These are phyloP conservation scores for Protomyces lactucae-debilis DNA, from an alignment of 1,139 yeast species.

Conservation along the genomic window DNA sequence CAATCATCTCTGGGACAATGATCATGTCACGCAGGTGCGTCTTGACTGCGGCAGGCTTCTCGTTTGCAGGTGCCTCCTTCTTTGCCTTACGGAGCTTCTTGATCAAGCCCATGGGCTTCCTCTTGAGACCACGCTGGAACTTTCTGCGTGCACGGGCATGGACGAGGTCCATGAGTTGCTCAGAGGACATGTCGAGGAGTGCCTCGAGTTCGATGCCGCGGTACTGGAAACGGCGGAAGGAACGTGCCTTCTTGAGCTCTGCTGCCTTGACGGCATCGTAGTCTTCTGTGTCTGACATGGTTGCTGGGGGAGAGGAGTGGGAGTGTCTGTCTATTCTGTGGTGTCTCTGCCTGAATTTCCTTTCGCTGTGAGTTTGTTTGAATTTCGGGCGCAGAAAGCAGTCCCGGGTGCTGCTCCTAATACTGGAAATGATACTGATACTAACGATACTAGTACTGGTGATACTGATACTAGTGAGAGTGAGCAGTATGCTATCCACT, in stretches of 20 bases:
- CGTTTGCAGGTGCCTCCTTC: slow-evolving; percentile 85
- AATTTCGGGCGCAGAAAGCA: background rate
- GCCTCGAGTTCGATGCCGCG: slow-evolving; percentile 59
- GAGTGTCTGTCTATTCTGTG: background rate
- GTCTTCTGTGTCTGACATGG: slow-evolving; percentile 24
- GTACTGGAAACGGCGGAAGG: slow-evolving; percentile 24
- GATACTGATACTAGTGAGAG: no score
- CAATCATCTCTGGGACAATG: slow-evolving; percentile 99
- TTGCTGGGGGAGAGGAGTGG: background rate
- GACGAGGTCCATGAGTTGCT: slow-evolving; percentile 66
- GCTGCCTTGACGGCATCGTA: slow-evolving; percentile 26
- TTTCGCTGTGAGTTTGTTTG: background rate
- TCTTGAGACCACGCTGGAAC: slow-evolving; percentile 30
- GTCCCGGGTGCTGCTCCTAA: background rate
- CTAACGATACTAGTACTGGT: no score
- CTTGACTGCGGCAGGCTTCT: slow-evolving; percentile 97
- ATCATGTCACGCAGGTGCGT: slow-evolving; percentile 99
- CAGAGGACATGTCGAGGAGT: slow-evolving; percentile 89
- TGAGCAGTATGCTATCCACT: background rate
- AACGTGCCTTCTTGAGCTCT: slow-evolving; percentile 26
- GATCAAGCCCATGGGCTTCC: slow-evolving; percentile 67
- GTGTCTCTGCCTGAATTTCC: background rate
- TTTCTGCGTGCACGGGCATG: slow-evolving; percentile 30
- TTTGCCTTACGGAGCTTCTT: slow-evolving; percentile 98
- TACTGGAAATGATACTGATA: no score